Evolutionary conservation across 306 rosid species (phyloP).

Genomic region (Delonix regia): DNA sequence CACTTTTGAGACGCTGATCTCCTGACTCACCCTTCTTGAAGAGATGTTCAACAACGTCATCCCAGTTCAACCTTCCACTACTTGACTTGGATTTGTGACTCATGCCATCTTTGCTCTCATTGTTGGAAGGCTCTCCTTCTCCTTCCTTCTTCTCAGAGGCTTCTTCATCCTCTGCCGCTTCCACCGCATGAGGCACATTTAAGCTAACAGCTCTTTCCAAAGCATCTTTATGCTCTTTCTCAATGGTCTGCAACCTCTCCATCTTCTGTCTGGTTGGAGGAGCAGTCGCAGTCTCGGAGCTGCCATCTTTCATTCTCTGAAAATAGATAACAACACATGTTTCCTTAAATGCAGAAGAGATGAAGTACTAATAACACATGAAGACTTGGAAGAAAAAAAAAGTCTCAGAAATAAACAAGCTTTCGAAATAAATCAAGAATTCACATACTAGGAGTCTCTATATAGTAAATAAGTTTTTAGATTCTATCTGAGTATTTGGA

Average conservation of each 20-base stretch:
- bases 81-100: slow-evolving; percentile 39
- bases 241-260: slow-evolving; percentile 66
- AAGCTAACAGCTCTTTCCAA: slow-evolving; percentile 81
- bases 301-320: slow-evolving; percentile 58
- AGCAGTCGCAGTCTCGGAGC: slow-evolving; percentile 56
- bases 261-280: slow-evolving; percentile 63
- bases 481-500: neutral
- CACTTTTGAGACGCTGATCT: slow-evolving; percentile 36
- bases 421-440: neutral
- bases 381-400: neutral
- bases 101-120: slow-evolving; percentile 26
- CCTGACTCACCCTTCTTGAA: slow-evolving; percentile 48
- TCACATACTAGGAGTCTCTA: neutral
- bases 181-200: slow-evolving; percentile 74
- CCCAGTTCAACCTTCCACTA: slow-evolving; percentile 62
- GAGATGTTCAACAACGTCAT: slow-evolving; percentile 69
- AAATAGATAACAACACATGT: neutral
- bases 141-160: slow-evolving; percentile 27
- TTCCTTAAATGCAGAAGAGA: slow-evolving; percentile 9
- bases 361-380: neutral
- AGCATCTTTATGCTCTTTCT: slow-evolving; percentile 80
- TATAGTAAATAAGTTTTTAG: too few relatives aligned
- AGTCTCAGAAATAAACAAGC: neutral
- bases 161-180: slow-evolving; percentile 39
- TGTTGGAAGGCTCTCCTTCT: slow-evolving; percentile 4